These are phyloP conservation scores for Fusarium neocosmosporiellum DNA, from an alignment of 2,329 filamentous ascomycete genomes.

Conservation along the genomic window DNA sequence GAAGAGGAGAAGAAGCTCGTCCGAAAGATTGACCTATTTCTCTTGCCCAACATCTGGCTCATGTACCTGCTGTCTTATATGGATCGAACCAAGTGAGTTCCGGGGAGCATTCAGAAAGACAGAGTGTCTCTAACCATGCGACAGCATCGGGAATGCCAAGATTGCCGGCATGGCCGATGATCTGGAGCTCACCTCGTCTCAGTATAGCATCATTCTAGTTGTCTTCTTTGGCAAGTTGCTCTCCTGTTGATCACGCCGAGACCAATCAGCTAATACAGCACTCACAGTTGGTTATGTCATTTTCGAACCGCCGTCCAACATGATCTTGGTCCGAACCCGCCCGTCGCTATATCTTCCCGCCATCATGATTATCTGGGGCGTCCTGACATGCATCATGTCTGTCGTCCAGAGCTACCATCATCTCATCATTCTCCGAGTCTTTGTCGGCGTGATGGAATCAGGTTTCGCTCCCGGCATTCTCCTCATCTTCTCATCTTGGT, in stretches of 20 bases:
- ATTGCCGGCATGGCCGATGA: slow-evolving; percentile 57
- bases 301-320: slow-evolving; percentile 72
- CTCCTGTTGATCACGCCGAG: neutral
- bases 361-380: slow-evolving; percentile 68
- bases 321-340: slow-evolving; percentile 70
- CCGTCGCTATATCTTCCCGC: slow-evolving; percentile 73
- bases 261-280: neutral
- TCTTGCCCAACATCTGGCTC: slow-evolving; percentile 64
- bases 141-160: slow-evolving; percentile 62
- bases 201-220: slow-evolving; percentile 68
- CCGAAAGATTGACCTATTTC: slow-evolving; percentile 54
- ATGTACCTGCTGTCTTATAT: slow-evolving; percentile 71
- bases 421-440: slow-evolving; percentile 53
- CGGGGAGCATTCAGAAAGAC: neutral
- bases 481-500: slow-evolving; percentile 76
- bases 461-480: slow-evolving; percentile 70
- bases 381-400: slow-evolving; percentile 45
- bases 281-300: slow-evolving; percentile 68
- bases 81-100: slow-evolving; percentile 71
- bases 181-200: slow-evolving; percentile 62
- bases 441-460: slow-evolving; percentile 67
- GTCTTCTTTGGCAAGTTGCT: slow-evolving; percentile 67
- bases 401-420: slow-evolving; percentile 41
- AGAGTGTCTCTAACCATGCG: neutral
- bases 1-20: slow-evolving; percentile 49